A percentile compares a stretch with the other conserved stretches of the same genome.
Evolutionary conservation across 306 rosid genomes (phyloP).

Genomic region (Pyrus betulifolia): DNA sequence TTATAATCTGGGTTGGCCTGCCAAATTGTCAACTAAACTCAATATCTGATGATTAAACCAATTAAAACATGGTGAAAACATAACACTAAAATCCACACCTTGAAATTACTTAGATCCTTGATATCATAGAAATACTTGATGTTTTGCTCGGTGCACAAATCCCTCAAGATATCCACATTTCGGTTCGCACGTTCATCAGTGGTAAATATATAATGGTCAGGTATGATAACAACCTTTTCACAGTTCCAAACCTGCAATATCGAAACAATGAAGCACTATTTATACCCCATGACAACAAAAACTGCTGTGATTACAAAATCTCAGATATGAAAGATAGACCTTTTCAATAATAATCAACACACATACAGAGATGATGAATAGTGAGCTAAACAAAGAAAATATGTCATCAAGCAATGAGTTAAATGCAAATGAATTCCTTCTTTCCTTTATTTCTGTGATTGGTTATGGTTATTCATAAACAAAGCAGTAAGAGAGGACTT

Average conservation of each 20-base stretch:
- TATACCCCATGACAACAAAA: not conserved
- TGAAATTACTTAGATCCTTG: slow-evolving; percentile 80
- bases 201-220: slow-evolving; percentile 93
- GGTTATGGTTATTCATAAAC: not conserved
- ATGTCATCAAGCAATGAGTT: not conserved
- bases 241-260: slow-evolving; percentile 82
- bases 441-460: not conserved
- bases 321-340: not conserved
- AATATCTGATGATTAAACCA: not conserved
- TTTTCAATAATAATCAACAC: not conserved
- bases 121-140: slow-evolving; percentile 95
- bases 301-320: not conserved
- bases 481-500: not conserved
- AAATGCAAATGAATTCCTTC: not conserved
- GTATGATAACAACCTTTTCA: slow-evolving; percentile 83
- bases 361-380: not conserved
- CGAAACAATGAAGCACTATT: not conserved
- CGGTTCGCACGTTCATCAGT: slow-evolving; percentile 92
- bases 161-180: slow-evolving; percentile 87
- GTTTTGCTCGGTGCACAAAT: slow-evolving; percentile 77
- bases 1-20: slow-evolving; percentile 97
- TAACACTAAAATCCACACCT: slow-evolving; percentile 35
- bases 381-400: not conserved
- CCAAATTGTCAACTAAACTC: slow-evolving; percentile 15
- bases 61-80: not conserved